Evolutionary conservation across 2,329 filamentous ascomycete species (phyloP).

Genomic region (Penicillium oxalicum): DNA sequence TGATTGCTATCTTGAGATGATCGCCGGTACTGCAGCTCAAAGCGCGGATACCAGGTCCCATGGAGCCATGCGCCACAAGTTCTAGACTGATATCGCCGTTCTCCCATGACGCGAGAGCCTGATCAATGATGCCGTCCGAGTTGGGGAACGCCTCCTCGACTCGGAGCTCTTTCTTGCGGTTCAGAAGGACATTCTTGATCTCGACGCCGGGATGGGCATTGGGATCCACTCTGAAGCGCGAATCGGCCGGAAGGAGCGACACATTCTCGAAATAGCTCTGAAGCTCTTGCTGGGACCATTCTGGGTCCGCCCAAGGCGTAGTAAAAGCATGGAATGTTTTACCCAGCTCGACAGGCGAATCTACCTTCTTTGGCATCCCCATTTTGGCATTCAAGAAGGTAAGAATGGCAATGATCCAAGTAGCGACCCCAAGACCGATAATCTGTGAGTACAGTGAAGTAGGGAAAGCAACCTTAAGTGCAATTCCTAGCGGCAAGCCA

Average conservation of each 20-base stretch:
- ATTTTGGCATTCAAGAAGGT: slow-evolving; percentile 46
- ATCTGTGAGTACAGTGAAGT: slow-evolving; percentile 43
- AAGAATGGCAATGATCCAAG: slow-evolving; percentile 49
- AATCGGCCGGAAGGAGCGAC: slow-evolving; percentile 36
- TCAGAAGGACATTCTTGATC: slow-evolving; percentile 38
- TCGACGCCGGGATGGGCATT: slow-evolving; percentile 40
- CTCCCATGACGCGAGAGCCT: slow-evolving; percentile 31
- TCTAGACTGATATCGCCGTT: slow-evolving; percentile 28
- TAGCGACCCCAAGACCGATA: slow-evolving; percentile 45
- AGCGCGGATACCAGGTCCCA: slow-evolving; percentile 33
- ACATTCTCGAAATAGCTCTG: slow-evolving; percentile 43
- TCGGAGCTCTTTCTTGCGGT: slow-evolving; percentile 32
- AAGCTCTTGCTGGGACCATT: slow-evolving; percentile 49
- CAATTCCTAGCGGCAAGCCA: slow-evolving; percentile 44
- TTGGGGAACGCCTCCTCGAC: slow-evolving; percentile 43
- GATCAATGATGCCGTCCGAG: slow-evolving; percentile 29
- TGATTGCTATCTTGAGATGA: slow-evolving; percentile 28
- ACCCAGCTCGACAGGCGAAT: slow-evolving; percentile 29
- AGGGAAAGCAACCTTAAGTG: slow-evolving; percentile 37
- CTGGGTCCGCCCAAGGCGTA: slow-evolving; percentile 38
- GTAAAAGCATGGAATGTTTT: slow-evolving; percentile 42
- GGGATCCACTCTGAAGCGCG: slow-evolving; percentile 39
- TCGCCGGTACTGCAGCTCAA: slow-evolving; percentile 27
- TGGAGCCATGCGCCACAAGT: slow-evolving; percentile 28
- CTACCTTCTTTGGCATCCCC: slow-evolving; percentile 40